phyloP scores from a whole-genome alignment of 805 yeast genomes.

The Candida khao-thaluensis region DNA sequence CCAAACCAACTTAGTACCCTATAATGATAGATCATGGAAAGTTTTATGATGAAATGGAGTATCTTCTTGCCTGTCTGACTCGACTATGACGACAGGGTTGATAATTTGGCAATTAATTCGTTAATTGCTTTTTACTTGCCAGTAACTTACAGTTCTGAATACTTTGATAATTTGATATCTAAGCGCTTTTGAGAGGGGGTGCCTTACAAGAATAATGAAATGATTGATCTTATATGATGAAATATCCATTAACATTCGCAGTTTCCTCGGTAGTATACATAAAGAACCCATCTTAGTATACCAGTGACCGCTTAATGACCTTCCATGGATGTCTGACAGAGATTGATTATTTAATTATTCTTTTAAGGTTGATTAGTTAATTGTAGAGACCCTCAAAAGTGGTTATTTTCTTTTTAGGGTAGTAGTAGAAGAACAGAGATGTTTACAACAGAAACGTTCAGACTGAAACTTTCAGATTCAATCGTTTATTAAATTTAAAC shows the following conservation, averaged over 20 bases:
- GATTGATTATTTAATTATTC: conserved; percentile 1
- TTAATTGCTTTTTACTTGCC: conserved; percentile 79
- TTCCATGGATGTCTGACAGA: conserved; percentile 91
- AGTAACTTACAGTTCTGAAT: conserved; percentile 70
- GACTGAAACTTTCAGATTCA: too few species aligned
- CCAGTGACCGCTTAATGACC: conserved; percentile 84
- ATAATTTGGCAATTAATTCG: conserved; percentile 43
- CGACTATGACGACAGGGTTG: conserved; percentile 93
- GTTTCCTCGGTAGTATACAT: conserved; percentile 93
- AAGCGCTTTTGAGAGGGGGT: conserved; percentile 24
- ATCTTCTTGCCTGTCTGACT: conserved; percentile 88
- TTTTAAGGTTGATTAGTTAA: too few species aligned
- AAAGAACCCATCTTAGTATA: conserved; percentile 78
- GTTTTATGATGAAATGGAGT: conserved; percentile 47
- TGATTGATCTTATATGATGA: conserved; percentile 61
- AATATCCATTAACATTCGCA: conserved; percentile 83
- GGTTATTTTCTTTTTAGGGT: too few species aligned
- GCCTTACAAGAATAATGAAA: not conserved
- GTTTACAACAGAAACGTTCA: too few species aligned
- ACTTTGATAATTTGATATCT: conserved; percentile 24
- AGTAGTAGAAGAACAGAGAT: too few species aligned
- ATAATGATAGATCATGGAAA: not conserved
- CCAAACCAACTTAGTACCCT: too few species aligned
- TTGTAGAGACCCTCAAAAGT: too few species aligned
- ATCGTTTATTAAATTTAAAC: too few species aligned